Evolutionary conservation across 148 eudicot genomes (phyloP).

Genomic region (Nepenthes mirabilis): DNA sequence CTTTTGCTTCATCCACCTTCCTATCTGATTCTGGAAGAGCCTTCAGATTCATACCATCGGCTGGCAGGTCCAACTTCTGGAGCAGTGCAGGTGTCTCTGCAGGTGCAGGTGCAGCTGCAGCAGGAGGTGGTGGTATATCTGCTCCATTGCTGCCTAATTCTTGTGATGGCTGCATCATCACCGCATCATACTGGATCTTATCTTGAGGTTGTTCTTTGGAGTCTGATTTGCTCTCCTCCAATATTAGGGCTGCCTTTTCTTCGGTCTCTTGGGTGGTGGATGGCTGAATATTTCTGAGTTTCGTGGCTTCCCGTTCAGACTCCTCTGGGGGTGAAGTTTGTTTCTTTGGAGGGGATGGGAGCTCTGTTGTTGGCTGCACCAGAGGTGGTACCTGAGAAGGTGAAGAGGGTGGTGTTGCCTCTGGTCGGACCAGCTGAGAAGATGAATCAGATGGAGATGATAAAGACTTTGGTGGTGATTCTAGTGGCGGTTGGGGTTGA

Average conservation of each 20-base stretch:
- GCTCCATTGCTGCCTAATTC: not conserved
- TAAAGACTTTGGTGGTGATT: not conserved
- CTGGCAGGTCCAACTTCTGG: not conserved
- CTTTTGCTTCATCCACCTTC: constrained; percentile 9
- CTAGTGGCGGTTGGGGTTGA: not conserved
- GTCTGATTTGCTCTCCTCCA: not conserved
- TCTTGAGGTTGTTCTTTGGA: not conserved
- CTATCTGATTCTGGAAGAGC: constrained; percentile 3
- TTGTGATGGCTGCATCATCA: constrained; percentile 5
- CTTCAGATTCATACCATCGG: not conserved
- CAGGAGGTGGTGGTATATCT: not conserved
- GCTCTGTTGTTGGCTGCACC: constrained; percentile 9
- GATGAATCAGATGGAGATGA: not conserved
- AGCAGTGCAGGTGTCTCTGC: not conserved
- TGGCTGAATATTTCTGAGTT: constrained; percentile 7
- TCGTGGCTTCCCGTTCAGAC: constrained; percentile 6
- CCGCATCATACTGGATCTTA: not conserved
- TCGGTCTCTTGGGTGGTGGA: constrained; percentile 9
- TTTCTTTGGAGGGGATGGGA: constrained; percentile 14
- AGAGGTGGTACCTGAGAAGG: constrained; percentile 3
- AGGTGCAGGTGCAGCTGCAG: constrained; percentile 1
- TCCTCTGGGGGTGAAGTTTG: constrained; percentile 6
- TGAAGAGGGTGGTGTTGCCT: constrained; percentile 7
- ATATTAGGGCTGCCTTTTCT: not conserved
- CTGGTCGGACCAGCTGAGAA: constrained; percentile 6